Base-by-base conservation (phyloP, 345 rosid species). In the Adansonia digitata region DNA sequence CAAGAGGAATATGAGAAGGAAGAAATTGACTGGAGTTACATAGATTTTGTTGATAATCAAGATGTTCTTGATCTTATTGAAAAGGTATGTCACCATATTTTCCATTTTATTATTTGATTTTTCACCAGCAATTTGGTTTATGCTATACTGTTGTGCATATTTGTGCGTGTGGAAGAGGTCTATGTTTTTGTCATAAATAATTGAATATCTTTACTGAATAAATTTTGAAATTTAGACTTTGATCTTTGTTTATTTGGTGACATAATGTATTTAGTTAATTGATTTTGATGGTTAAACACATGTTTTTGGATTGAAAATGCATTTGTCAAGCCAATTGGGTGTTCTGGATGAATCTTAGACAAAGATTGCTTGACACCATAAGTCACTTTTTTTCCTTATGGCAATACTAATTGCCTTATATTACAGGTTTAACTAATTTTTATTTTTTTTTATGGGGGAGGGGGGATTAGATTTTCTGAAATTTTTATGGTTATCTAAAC, bases 1-100 rank as follows among this genome's bases (percentile, higher is more conserved):
- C 99, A 95, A 84, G 99, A 92, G 79, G 98, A 94, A 82, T 94
- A 94, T 86, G 90, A 92, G 26, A 90, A 84, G 81, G 99, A 95
- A 86, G 90, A 87, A 77, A 95, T 95, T 81, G 89, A 93, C 81
- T 95, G 99, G 99, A 95, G 98, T 83, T 95, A 95, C 81, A 91
- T 95, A 79, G 99, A 95, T 45, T 95, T 95, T 73, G 79, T 95
- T 72, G 99, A 95, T 80, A 95, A 95, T 84, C 94, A 90, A 81
- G 98, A 95, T 85, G 77, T 95, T 81, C 93, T 93, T 78, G 98
- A 93, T 80, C 99, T 95, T 75, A 84, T 95, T 80, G 99, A 95
- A 81, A 95, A 95, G 91, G 99, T 91, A 72, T 80, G 52, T 49
- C 11, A 26, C 15, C 72, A 37, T 31, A 77, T 42, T 37, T 53